phyloP scores from a whole-genome alignment of 1,284 basidiomycete species.

The Ustilago sp. region DNA sequence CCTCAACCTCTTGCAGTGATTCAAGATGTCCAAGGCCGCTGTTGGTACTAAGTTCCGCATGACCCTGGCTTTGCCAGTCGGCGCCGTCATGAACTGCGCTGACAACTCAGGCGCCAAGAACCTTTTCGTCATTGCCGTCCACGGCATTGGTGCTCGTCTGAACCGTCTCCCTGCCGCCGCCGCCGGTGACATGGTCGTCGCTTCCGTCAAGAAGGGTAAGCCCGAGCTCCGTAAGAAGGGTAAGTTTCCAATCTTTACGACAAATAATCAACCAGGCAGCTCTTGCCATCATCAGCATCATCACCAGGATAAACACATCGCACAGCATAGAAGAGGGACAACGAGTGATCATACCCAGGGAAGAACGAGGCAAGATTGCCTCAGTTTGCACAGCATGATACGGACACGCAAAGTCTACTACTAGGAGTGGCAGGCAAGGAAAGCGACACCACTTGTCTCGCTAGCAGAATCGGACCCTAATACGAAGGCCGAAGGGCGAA shows the following conservation, averaged over 20 bases:
- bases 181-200: conserved; percentile 99
- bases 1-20: conserved; percentile 30
- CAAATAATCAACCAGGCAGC: conserved; percentile 2
- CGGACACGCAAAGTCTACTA: too few species aligned
- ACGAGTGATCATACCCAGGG: not conserved
- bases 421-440: too few species aligned
- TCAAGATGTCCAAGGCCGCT: conserved; percentile 68
- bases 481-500: too few species aligned
- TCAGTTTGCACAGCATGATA: too few species aligned
- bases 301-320: not conserved
- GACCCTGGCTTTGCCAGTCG: conserved; percentile 82
- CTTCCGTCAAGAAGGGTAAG: conserved; percentile 99
- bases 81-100: conserved; percentile 98
- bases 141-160: conserved; percentile 92
- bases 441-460: too few species aligned
- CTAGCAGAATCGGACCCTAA: too few species aligned
- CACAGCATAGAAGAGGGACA: not conserved
- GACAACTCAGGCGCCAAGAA: conserved; percentile 99
- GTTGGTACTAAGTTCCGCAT: conserved; percentile 97
- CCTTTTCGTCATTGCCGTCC: conserved; percentile 89
- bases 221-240: conserved; percentile 99
- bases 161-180: conserved; percentile 98
- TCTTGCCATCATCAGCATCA: conserved; percentile 14
- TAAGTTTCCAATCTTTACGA: conserved; percentile 72
- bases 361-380: too few species aligned